phyloP scores from a whole-genome alignment of 352 stramenopile species.

The Pythium brachiatum region DNA sequence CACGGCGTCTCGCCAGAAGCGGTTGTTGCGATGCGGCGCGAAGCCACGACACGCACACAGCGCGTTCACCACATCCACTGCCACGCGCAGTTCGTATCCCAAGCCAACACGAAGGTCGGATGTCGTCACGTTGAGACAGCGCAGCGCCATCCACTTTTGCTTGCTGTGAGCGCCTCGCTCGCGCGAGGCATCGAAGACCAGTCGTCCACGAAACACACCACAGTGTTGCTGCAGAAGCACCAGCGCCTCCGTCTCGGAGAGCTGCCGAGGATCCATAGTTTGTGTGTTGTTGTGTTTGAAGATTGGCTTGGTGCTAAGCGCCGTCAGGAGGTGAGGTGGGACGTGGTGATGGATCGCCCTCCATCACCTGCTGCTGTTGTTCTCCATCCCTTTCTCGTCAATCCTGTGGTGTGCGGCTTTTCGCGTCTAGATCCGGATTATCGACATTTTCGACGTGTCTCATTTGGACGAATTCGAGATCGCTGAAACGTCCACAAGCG shows the following conservation, averaged over 20 bases:
- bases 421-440: too few relatives aligned
- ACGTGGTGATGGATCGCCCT: too few relatives aligned
- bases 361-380: too few relatives aligned
- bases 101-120: background rate
- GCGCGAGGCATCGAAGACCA: conserved; percentile 7
- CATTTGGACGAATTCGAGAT: too few relatives aligned
- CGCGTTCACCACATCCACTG: conserved; percentile 10
- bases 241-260: background rate
- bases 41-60: conserved; percentile 5
- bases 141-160: conserved; percentile 7
- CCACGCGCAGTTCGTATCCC: conserved; percentile 3
- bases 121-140: background rate
- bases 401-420: too few relatives aligned
- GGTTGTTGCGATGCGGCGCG: conserved; percentile 2
- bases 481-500: too few relatives aligned
- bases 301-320: background rate
- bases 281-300: background rate
- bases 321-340: too few relatives aligned
- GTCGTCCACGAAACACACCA: background rate
- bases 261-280: background rate
- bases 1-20: conserved; percentile 8
- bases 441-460: too few relatives aligned
- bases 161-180: background rate
- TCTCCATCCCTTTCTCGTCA: too few relatives aligned
- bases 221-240: background rate